phyloP scores from a whole-genome alignment of 495 filamentous ascomycete species.

The Hypoxylon lienhwacheense region DNA sequence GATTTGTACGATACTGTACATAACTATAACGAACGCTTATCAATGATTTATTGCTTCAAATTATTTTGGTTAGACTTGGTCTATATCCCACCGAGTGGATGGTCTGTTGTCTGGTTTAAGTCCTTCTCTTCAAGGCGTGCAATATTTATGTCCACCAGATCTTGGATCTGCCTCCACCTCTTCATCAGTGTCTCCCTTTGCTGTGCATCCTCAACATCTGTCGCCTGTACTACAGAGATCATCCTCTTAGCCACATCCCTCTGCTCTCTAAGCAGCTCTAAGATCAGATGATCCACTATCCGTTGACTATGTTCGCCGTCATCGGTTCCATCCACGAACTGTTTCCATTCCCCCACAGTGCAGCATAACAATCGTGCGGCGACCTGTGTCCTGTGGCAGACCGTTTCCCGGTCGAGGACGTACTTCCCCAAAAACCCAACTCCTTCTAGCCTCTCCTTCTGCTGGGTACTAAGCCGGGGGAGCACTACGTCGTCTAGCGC shows the following conservation, averaged over 20 bases:
- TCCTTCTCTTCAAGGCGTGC: slow-evolving; percentile 19
- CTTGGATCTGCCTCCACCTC: slow-evolving; percentile 57
- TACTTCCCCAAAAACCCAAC: slow-evolving; percentile 71
- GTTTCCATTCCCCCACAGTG: slow-evolving; percentile 40
- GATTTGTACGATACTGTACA: slow-evolving; percentile 6
- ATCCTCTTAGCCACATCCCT: slow-evolving; percentile 39
- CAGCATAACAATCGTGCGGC: slow-evolving; percentile 58
- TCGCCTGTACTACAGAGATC: slow-evolving; percentile 42
- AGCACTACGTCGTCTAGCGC: slow-evolving; percentile 70
- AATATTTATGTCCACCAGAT: slow-evolving; percentile 40
- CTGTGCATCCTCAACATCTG: slow-evolving; percentile 34
- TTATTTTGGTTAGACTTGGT: background rate
- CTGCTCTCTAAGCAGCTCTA: slow-evolving; percentile 30
- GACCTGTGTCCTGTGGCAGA: slow-evolving; percentile 73
- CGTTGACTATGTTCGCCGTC: slow-evolving; percentile 41
- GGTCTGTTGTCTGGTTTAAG: background rate
- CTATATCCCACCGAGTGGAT: no score
- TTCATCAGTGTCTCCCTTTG: slow-evolving; percentile 44
- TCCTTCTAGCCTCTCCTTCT: slow-evolving; percentile 56
- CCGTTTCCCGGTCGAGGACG: slow-evolving; percentile 59
- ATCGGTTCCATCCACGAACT: slow-evolving; percentile 43
- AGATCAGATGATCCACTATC: slow-evolving; percentile 38
- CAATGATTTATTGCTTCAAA: slow-evolving; percentile 4
- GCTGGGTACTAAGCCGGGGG: slow-evolving; percentile 48
- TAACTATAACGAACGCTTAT: slow-evolving; percentile 18